These are phyloP conservation scores for Fusarium transvaalense DNA, from an alignment of 2,329 filamentous ascomycete species.

Conservation along the genomic window DNA sequence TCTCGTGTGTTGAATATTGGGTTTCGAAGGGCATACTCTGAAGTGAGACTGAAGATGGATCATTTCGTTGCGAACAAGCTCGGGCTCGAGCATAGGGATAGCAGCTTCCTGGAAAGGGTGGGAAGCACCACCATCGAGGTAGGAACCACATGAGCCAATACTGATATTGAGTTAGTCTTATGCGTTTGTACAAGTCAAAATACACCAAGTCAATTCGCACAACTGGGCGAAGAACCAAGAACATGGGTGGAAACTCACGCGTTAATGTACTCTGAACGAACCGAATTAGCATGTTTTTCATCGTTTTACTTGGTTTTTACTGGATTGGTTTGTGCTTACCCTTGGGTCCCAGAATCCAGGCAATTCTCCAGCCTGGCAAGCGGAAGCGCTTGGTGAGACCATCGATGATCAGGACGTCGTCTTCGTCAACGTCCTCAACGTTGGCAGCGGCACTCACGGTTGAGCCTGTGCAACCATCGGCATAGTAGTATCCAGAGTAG, in stretches of 20 bases:
- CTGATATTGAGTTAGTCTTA: slow-evolving; percentile 51
- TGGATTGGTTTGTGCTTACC: slow-evolving; percentile 48
- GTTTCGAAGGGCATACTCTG: slow-evolving; percentile 61
- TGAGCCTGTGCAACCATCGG: slow-evolving; percentile 88
- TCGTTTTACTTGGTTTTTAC: neutral
- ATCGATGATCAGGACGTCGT: slow-evolving; percentile 94
- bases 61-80: slow-evolving; percentile 87
- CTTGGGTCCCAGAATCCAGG: slow-evolving; percentile 96
- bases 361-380: slow-evolving; percentile 94
- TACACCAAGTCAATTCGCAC: too few species aligned
- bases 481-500: slow-evolving; percentile 97
- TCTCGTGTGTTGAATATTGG: neutral
- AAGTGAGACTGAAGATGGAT: slow-evolving; percentile 89
- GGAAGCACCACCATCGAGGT: slow-evolving; percentile 94
- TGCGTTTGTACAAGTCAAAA: neutral
- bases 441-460: slow-evolving; percentile 77
- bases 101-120: slow-evolving; percentile 96
- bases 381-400: slow-evolving; percentile 97
- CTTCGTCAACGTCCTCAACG: slow-evolving; percentile 87
- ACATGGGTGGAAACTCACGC: slow-evolving; percentile 63
- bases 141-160: slow-evolving; percentile 91
- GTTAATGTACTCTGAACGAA: slow-evolving; percentile 80
- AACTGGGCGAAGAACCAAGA: too few species aligned
- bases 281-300: slow-evolving; percentile 22
- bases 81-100: slow-evolving; percentile 90